Base-by-base conservation (phyloP, 805 yeast species). In the Ogataea paraovalis region DNA sequence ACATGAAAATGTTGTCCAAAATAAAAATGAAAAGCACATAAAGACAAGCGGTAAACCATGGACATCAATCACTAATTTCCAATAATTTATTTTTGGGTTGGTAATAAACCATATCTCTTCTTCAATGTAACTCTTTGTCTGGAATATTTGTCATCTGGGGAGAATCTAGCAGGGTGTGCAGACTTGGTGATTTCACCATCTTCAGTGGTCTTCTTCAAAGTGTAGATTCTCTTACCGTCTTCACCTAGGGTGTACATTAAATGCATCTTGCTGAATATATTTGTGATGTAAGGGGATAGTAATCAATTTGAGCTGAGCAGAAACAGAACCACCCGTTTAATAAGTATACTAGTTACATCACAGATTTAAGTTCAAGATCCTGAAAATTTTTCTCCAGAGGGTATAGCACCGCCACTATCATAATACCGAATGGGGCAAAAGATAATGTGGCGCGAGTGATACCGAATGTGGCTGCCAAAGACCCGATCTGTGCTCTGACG, bases 141-240 rank as follows among this genome's bases (percentile, higher is more conserved):
- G 42, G 99, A 94, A 77, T 89, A 92, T 75, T 94, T 94, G 80
- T 94, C 99, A 69, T 94, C 99, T 59, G 99, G 99, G 30, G 99
- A 94, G 71, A 94, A 94, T 74, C 99, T 85, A 45, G 99, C 99
- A 53, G 99, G 99, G 71, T 94, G 99, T 38, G 99, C 99, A 58
- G 96, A 87, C 76, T 90, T 89, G 66, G 99, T 95, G 75, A 92
- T 90, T 69, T 90, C 96, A 53, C 99, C 98, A 7, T 75, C 71
- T 52, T 77, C 90, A 47, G 95, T 84, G 60, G 66, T 56, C 75
- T 94, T 94, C 70, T 87, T 75, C 58, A 94, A 77, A 46, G 99
- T 94, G 80, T 94, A 94, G 62, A 87, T 70, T 72, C 99, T 86
- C 79, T 92, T 92, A 61, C 99, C 99, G 60, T 91, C 96, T 53